phyloP scores from a whole-genome alignment of 148 eudicot genomes.

The Amaranthus palmeri region DNA sequence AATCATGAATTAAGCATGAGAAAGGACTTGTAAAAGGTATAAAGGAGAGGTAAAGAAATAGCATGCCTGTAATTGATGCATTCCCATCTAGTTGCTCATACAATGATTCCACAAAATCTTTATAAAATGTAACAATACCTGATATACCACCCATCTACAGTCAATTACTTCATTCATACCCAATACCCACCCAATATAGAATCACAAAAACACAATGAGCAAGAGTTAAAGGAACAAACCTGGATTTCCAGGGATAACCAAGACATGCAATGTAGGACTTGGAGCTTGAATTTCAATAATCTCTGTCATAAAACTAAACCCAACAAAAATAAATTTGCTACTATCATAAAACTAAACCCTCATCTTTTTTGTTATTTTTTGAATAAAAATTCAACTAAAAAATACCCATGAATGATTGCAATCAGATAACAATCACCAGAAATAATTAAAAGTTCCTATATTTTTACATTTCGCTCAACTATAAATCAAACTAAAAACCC shows the following conservation, averaged over 20 bases:
- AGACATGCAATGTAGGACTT: constrained; percentile 54
- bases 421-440: background rate
- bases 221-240: constrained; percentile 30
- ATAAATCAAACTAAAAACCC: background rate
- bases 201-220: background rate
- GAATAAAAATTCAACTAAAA: background rate
- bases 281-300: constrained; percentile 62
- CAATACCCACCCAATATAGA: background rate
- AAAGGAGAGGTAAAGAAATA: constrained; percentile 14
- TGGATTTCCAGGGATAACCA: constrained; percentile 93
- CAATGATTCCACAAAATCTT: constrained; percentile 70
- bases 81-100: constrained; percentile 64
- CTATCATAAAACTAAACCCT: too few relatives aligned
- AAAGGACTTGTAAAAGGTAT: background rate
- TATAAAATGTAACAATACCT: constrained; percentile 77
- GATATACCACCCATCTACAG: constrained; percentile 9
- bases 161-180: constrained; percentile 1
- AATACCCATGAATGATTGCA: background rate
- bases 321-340: constrained; percentile 6
- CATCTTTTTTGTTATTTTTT: background rate
- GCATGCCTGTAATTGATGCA: constrained; percentile 84
- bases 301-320: constrained; percentile 61
- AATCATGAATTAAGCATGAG: background rate
- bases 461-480: background rate
- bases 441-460: background rate